Conservation (phyloP, 495 filamentous ascomycete species). For the Tuber calosporum region DNA sequence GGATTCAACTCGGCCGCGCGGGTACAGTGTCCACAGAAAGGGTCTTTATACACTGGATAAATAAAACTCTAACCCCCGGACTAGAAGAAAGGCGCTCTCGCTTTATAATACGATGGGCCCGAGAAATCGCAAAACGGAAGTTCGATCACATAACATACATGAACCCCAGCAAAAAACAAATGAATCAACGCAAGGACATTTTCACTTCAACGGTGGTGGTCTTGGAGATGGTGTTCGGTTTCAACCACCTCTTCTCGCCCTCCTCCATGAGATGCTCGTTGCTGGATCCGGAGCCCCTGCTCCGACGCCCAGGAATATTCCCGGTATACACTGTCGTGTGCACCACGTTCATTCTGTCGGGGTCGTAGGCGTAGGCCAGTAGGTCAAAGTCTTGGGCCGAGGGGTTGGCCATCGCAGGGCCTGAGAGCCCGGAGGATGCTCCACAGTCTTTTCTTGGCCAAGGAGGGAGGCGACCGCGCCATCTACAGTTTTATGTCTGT, state of each 20-base stretch:
- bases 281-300: constrained; percentile 1
- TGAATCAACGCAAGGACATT: background rate
- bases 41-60: background rate
- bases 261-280: constrained; percentile 15
- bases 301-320: background rate
- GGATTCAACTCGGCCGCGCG: too few species aligned
- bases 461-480: background rate
- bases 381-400: constrained; percentile 14
- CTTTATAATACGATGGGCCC: background rate
- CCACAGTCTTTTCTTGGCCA: background rate
- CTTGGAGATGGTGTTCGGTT: constrained; percentile 24
- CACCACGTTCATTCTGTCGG: constrained; percentile 16
- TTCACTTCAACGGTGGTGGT: constrained; percentile 28
- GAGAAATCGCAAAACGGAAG: background rate
- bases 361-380: constrained; percentile 29
- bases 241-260: background rate
- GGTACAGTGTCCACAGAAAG: background rate
- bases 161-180: background rate
- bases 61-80: background rate
- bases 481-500: background rate
- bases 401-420: background rate
- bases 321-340: constrained; percentile 14
- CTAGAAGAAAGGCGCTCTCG: background rate
- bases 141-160: background rate
- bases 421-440: constrained; percentile 15